These are phyloP conservation scores for Nakazawaea anatomiae DNA, from an alignment of 805 yeast species.

Conservation along the genomic window DNA sequence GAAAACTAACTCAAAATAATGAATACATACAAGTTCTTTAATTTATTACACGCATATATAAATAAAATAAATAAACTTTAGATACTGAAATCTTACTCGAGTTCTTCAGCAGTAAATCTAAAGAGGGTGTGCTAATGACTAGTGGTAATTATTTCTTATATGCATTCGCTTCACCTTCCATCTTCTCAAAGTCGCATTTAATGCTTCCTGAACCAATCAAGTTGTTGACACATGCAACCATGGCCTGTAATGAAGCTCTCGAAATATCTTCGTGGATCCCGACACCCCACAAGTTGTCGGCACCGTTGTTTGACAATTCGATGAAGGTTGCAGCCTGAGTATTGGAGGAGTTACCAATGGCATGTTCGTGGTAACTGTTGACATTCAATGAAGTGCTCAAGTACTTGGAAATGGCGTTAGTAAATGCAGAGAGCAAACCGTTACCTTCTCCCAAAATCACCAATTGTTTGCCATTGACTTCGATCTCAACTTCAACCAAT, in stretches of 20 bases:
- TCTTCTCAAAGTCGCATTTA: not conserved
- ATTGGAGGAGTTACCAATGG: constrained; percentile 64
- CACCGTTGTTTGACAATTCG: constrained; percentile 42
- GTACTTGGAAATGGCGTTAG: constrained; percentile 53
- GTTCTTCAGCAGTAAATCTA: too few relatives aligned
- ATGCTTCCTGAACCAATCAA: constrained; percentile 20
- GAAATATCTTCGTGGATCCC: constrained; percentile 90
- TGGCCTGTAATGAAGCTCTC: constrained; percentile 71
- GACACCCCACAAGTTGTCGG: constrained; percentile 71
- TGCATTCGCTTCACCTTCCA: not conserved
- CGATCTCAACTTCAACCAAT: constrained; percentile 34
- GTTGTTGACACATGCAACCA: constrained; percentile 58
- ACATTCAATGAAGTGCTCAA: constrained; percentile 54
- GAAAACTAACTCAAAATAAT: too few relatives aligned
- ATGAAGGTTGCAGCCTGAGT: constrained; percentile 76
- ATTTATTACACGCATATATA: too few relatives aligned
- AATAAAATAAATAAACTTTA: too few relatives aligned
- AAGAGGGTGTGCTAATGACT: too few relatives aligned
- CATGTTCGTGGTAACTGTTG: constrained; percentile 64
- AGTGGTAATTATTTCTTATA: too few relatives aligned
- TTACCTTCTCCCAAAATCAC: constrained; percentile 57
- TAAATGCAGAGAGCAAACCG: constrained; percentile 73
- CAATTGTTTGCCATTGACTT: constrained; percentile 26
- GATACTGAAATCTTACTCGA: too few relatives aligned
- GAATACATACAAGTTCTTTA: too few relatives aligned